Conservation (phyloP, 768 basidiomycete species). For the Guyanaporus albipodus region DNA sequence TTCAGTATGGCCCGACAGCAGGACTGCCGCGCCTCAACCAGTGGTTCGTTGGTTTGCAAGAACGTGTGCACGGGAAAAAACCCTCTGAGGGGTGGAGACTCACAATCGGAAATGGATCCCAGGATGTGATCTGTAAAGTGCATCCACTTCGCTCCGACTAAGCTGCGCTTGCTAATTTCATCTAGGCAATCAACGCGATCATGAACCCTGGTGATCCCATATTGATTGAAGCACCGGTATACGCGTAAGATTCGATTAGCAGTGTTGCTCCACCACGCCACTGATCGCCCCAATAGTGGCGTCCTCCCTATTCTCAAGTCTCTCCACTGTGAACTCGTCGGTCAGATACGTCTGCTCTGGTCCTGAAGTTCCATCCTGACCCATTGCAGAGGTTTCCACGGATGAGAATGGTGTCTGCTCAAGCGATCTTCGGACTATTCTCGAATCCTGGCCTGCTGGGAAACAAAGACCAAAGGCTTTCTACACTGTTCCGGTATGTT, state of each 20-base stretch:
- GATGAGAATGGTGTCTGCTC: slow-evolving; percentile 71
- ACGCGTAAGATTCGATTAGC: slow-evolving; percentile 47
- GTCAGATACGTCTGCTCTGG: slow-evolving; percentile 31
- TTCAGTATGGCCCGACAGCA: slow-evolving; percentile 76
- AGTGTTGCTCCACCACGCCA: slow-evolving; percentile 11
- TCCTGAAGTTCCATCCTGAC: slow-evolving; percentile 2
- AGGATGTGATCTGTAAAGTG: slow-evolving; percentile 88
- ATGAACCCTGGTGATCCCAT: slow-evolving; percentile 77
- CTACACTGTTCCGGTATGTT: slow-evolving; percentile 72
- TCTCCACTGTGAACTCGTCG: slow-evolving; percentile 57
- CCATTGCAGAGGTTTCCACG: slow-evolving; percentile 62
- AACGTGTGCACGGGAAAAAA: slow-evolving; percentile 59
- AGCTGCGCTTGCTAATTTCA: slow-evolving; percentile 9
- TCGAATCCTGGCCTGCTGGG: slow-evolving; percentile 70
- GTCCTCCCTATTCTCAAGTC: slow-evolving; percentile 59
- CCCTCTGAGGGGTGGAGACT: slow-evolving; percentile 68
- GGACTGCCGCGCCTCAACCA: slow-evolving; percentile 61
- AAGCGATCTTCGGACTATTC: slow-evolving; percentile 51
- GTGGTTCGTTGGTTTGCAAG: slow-evolving; percentile 75
- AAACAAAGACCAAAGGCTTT: slow-evolving; percentile 74
- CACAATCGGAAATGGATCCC: slow-evolving; percentile 78
- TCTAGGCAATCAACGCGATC: slow-evolving; percentile 65
- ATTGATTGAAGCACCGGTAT: slow-evolving; percentile 79
- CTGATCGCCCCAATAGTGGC: slow-evolving; percentile 41
- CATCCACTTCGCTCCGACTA: neutral